Evolutionary conservation across 495 filamentous ascomycete species (phyloP).

Genomic region (Rusavskia elegans): DNA sequence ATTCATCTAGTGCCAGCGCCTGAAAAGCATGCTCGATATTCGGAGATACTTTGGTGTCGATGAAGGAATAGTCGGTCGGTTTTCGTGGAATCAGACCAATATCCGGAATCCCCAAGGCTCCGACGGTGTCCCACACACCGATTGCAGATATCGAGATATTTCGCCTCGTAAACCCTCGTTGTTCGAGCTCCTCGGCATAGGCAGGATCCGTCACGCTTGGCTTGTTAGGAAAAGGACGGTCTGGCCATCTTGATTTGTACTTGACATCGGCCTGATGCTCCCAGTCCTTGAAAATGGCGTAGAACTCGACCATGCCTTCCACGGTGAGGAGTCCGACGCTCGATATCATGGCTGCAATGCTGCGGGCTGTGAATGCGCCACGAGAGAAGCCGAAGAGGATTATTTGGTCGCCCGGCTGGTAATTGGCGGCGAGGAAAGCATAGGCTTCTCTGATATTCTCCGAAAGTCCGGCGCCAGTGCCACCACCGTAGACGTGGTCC

Average conservation of each 20-base stretch:
- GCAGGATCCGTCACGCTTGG: constrained; percentile 10
- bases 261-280: constrained; percentile 17
- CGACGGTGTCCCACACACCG: constrained; percentile 45
- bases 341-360: constrained; percentile 34
- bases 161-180: background rate
- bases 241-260: constrained; percentile 29
- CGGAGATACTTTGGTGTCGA: constrained; percentile 13
- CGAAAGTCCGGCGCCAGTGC: constrained; percentile 21
- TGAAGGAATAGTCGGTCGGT: constrained; percentile 8
- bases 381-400: constrained; percentile 43
- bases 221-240: constrained; percentile 38
- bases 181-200: constrained; percentile 6
- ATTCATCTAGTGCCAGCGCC: constrained; percentile 40
- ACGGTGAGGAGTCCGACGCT: constrained; percentile 27
- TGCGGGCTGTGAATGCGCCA: constrained; percentile 39
- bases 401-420: constrained; percentile 35
- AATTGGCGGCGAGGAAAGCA: constrained; percentile 33
- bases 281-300: constrained; percentile 27
- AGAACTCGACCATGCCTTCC: constrained; percentile 25
- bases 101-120: constrained; percentile 15
- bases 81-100: constrained; percentile 8
- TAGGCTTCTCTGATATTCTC: constrained; percentile 36
- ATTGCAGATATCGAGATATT: constrained; percentile 27
- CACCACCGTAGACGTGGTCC: constrained; percentile 9
- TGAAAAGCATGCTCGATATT: constrained; percentile 43